Conservation (phyloP, 179 eudicot genomes). For the Nepenthes alata region DNA sequence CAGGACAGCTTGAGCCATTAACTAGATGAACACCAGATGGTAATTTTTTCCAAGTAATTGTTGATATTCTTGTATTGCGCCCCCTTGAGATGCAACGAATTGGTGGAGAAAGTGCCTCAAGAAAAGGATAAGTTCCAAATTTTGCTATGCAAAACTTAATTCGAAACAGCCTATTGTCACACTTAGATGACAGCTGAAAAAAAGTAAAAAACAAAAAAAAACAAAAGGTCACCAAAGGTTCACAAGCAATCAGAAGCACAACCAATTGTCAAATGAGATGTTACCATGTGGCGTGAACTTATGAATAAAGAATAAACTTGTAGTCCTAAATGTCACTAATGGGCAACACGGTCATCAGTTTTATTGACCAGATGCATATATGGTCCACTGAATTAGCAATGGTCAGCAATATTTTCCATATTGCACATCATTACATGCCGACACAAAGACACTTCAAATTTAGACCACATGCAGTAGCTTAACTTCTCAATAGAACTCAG, state of each 20-base stretch:
- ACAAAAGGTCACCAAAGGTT: not conserved
- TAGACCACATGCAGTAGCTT: too few species aligned
- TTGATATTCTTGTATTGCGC: constrained; percentile 27
- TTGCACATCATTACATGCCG: too few species aligned
- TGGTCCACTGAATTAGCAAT: too few species aligned
- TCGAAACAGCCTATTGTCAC: constrained; percentile 62
- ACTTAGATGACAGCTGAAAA: constrained; percentile 72
- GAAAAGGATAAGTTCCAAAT: constrained; percentile 39
- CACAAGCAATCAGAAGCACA: not conserved
- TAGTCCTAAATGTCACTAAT: too few species aligned
- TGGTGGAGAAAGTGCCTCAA: constrained; percentile 43
- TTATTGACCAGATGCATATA: too few species aligned
- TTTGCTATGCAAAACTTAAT: constrained; percentile 41
- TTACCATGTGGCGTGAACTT: too few species aligned
- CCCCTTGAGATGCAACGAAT: constrained; percentile 60
- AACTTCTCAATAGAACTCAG: too few species aligned
- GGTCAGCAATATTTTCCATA: too few species aligned
- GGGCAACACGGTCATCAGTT: too few species aligned
- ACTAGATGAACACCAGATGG: constrained; percentile 37
- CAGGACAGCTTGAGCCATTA: constrained; percentile 38
- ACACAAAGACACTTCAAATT: too few species aligned
- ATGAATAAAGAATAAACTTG: too few species aligned
- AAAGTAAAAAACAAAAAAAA: not conserved
- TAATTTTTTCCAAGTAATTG: constrained; percentile 43
- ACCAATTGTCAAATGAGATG: not conserved